Base-by-base conservation (phyloP, 2,329 filamentous ascomycete species). In the Arthrocladium fulminans region DNA sequence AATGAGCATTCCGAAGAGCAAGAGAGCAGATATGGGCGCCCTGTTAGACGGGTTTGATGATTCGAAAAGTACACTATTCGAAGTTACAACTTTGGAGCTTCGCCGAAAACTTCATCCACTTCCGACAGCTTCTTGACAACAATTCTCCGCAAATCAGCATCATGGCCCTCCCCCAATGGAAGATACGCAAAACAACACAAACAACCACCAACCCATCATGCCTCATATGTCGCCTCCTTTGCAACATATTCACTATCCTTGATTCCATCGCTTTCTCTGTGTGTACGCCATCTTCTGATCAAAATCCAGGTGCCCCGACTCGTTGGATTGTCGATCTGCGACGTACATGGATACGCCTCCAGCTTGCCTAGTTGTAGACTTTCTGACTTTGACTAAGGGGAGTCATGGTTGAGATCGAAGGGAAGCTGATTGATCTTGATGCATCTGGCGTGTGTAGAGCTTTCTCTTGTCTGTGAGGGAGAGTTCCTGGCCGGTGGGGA, bases 131-230 rank as follows among this genome's bases (percentile, higher is more conserved):
- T n/a, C n/a, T n/a, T n/a, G n/a, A n/a, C n/a, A n/a, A n/a, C n/a
- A n/a, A n/a, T n/a, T n/a, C n/a, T n/a, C n/a, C n/a, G n/a, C n/a
- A n/a, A 63, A 42, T 57, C 58, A 52, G 71, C 63, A 34, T 62
- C 62, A 45, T 73, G 68, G 50, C 76, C 69, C 35, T 75, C 73
- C 39, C 66, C 69, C n/a, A n/a, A 45, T 70, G 65, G 51, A 77
- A 77, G 45, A 77, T 64, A 47, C 73, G 57, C 58, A 68, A 50
- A 43, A 68, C 63, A 7, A 65, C 65, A 20, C 57, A 60, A 1
- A 66, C 66, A 46, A 69, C 64, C 22, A 65, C 52, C 10, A 66
- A 55, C 1, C 67, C 65, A 57, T 70, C 67, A 50, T 69, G 67
- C 47, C 65, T 61, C 54, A 66, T 41, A 57, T 63, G 56, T n/a